phyloP scores from a whole-genome alignment of 2,329 filamentous ascomycete species.

The Aschersonia sp. region DNA sequence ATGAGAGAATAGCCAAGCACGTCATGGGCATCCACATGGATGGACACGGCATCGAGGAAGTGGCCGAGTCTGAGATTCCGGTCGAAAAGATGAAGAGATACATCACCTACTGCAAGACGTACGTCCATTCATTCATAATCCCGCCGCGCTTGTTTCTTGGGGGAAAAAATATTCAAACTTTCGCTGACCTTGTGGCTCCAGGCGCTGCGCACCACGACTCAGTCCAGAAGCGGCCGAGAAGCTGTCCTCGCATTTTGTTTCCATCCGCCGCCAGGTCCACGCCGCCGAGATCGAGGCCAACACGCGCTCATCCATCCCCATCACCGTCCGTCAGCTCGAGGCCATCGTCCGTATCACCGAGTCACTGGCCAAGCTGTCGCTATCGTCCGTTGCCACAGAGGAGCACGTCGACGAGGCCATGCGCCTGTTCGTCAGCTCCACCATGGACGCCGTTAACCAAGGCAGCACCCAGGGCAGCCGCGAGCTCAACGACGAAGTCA shows the following conservation, averaged over 20 bases:
- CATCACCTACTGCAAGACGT: constrained; percentile 93
- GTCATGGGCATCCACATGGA: constrained; percentile 98
- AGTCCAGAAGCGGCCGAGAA: constrained; percentile 88
- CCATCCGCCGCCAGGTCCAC: constrained; percentile 87
- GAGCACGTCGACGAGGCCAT: constrained; percentile 95
- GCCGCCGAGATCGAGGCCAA: constrained; percentile 82
- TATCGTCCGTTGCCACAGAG: constrained; percentile 78
- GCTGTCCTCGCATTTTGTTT: constrained; percentile 92
- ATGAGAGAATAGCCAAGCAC: constrained; percentile 89
- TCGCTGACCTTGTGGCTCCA: constrained; percentile 23
- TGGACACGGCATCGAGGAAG: constrained; percentile 66
- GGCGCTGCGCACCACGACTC: constrained; percentile 81
- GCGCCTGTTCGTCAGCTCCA: constrained; percentile 85
- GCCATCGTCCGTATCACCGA: constrained; percentile 96
- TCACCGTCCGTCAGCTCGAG: constrained; percentile 93
- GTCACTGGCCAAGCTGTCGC: constrained; percentile 78
- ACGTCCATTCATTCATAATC: constrained; percentile 31
- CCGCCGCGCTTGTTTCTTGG: no score
- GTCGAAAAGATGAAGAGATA: constrained; percentile 97
- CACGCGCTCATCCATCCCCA: constrained; percentile 82
- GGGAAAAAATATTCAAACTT: neutral
- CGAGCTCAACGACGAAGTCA: constrained; percentile 81
- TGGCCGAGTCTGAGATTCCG: constrained; percentile 73
- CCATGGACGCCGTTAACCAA: constrained; percentile 94
- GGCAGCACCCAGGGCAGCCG: constrained; percentile 71